These are phyloP conservation scores for Neolentinus lepideus DNA, from an alignment of 1,284 basidiomycete species.

Conservation along the genomic window DNA sequence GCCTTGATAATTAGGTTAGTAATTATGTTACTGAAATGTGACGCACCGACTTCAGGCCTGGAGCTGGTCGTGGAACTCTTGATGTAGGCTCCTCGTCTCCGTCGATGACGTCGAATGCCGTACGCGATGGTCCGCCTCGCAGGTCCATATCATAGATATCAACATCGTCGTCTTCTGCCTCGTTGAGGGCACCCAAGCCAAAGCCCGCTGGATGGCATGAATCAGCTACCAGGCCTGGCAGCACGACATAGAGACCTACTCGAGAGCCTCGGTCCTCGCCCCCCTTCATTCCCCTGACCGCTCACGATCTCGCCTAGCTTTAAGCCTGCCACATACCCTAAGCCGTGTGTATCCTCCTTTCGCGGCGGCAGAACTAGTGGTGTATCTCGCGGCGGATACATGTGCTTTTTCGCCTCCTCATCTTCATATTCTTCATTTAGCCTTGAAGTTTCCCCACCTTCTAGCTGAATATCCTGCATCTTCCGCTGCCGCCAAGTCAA, in stretches of 20 bases:
- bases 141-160: conserved; percentile 66
- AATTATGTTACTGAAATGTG: background rate
- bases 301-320: conserved; percentile 57
- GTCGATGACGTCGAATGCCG: conserved; percentile 67
- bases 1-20: too few relatives aligned
- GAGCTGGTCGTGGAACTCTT: background rate
- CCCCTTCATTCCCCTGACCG: conserved; percentile 14
- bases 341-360: conserved; percentile 73
- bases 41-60: background rate
- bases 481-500: conserved; percentile 74
- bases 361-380: conserved; percentile 53
- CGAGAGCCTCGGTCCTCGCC: conserved; percentile 50
- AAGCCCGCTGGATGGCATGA: conserved; percentile 54
- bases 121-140: conserved; percentile 35
- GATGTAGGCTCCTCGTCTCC: conserved; percentile 46
- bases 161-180: conserved; percentile 84
- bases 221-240: background rate
- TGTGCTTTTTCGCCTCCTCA: conserved; percentile 79
- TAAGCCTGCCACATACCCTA: conserved; percentile 69
- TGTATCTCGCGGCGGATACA: conserved; percentile 80
- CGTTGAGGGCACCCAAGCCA: conserved; percentile 80
- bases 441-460: conserved; percentile 26
- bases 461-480: conserved; percentile 54
- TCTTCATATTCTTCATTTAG: conserved; percentile 44
- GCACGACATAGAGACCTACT: conserved; percentile 28